Percentiles rank a stretch among this genome's conserved stretches.
phyloP scores from a whole-genome alignment of 2,329 filamentous ascomycete genomes.

The Aspergillus fumigatiaffinis region DNA sequence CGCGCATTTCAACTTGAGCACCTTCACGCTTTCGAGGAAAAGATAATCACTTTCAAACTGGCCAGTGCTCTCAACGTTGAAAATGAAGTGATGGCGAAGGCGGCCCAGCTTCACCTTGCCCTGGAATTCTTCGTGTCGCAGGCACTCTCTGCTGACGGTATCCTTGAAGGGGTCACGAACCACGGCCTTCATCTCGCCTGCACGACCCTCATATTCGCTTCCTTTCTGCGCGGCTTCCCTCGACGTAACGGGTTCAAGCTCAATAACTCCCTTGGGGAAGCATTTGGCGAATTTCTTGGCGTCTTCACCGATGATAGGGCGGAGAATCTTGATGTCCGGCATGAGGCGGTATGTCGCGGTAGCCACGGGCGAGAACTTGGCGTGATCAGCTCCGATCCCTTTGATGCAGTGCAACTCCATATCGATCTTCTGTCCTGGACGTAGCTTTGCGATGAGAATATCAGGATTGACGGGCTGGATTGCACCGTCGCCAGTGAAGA shows the following conservation, averaged over 20 bases:
- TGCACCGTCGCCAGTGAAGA: slow-evolving; percentile 62
- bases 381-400: slow-evolving; percentile 88
- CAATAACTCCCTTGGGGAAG: slow-evolving; percentile 86
- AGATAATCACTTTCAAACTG: slow-evolving; percentile 93
- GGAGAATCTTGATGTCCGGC: slow-evolving; percentile 77
- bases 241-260: slow-evolving; percentile 65
- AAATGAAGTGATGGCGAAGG: slow-evolving; percentile 94
- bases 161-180: slow-evolving; percentile 87
- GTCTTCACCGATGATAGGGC: slow-evolving; percentile 80
- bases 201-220: slow-evolving; percentile 67
- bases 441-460: slow-evolving; percentile 89
- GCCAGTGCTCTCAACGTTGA: slow-evolving; percentile 87
- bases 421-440: slow-evolving; percentile 82
- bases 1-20: slow-evolving; percentile 77
- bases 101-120: slow-evolving; percentile 92
- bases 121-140: slow-evolving; percentile 89
- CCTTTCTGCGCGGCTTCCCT: slow-evolving; percentile 59
- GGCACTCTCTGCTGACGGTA: slow-evolving; percentile 87
- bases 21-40: slow-evolving; percentile 82
- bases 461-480: slow-evolving; percentile 82
- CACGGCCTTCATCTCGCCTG: slow-evolving; percentile 81
- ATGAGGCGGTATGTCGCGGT: slow-evolving; percentile 90
- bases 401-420: slow-evolving; percentile 92
- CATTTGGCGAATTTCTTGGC: slow-evolving; percentile 86
- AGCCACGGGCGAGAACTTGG: slow-evolving; percentile 95